phyloP scores from a whole-genome alignment of 2,329 filamentous ascomycete species.

The Aspergillus hiratsukae region DNA sequence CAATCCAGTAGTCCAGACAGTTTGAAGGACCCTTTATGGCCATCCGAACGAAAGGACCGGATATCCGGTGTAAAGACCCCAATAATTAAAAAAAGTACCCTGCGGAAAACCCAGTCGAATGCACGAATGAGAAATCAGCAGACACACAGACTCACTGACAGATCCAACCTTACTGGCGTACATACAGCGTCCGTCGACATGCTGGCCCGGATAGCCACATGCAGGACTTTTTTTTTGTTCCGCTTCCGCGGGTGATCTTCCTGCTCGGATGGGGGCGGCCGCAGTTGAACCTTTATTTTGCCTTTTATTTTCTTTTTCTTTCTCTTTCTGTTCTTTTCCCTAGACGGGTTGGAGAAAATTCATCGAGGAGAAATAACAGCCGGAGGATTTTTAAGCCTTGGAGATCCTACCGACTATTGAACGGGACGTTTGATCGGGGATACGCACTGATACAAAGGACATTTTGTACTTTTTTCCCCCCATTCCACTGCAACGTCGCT shows the following conservation, averaged over 20 bases:
- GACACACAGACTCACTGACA: not conserved
- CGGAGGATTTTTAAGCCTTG: not conserved
- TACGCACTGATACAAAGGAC: conserved; percentile 1
- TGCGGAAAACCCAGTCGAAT: not conserved
- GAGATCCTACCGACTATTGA: not conserved
- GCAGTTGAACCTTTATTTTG: not conserved
- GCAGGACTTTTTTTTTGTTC: not conserved
- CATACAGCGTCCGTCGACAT: not conserved
- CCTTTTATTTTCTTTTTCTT: not conserved
- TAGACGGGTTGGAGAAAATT: not conserved
- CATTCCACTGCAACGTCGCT: not conserved
- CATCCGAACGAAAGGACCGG: not conserved
- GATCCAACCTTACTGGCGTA: not conserved
- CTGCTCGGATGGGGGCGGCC: not conserved
- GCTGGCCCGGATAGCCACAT: not conserved
- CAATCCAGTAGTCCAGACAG: not conserved
- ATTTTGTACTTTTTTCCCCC: not conserved
- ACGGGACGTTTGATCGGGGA: conserved; percentile 9
- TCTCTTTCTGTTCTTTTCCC: not conserved
- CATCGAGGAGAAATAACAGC: not conserved
- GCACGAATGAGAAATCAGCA: not conserved
- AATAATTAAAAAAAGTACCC: not conserved
- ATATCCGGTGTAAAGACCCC: not conserved
- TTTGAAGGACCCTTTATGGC: not conserved
- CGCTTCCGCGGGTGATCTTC: not conserved